Percentiles rank a stretch among this genome's conserved stretches.
These are phyloP conservation scores for Rugonectria rugulosa DNA, from an alignment of 2,329 filamentous ascomycete genomes.

Conservation along the genomic window DNA sequence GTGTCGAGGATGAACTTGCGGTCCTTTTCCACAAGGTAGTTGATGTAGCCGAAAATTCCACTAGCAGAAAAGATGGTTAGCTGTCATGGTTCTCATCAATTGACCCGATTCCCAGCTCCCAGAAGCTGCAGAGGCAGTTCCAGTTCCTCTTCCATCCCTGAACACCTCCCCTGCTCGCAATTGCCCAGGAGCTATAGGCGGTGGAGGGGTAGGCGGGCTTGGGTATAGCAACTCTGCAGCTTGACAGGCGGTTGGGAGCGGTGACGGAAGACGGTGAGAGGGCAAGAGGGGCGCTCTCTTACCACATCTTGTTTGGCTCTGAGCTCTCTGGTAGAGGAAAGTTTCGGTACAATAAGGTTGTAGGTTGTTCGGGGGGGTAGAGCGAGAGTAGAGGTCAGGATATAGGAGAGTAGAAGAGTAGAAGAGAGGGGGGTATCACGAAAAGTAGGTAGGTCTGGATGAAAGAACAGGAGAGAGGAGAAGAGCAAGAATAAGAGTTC, in stretches of 20 bases:
- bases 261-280: slow-evolving; percentile 26
- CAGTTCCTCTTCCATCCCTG: slow-evolving; percentile 9
- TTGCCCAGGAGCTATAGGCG: slow-evolving; percentile 25
- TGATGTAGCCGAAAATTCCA: slow-evolving; percentile 98
- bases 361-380: slow-evolving; percentile 27
- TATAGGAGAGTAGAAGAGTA: slow-evolving; percentile 18
- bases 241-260: slow-evolving; percentile 1
- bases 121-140: slow-evolving; percentile 13
- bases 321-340: slow-evolving; percentile 20
- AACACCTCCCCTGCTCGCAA: slow-evolving; percentile 18
- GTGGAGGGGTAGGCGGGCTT: slow-evolving; percentile 6
- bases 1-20: slow-evolving; percentile 95
- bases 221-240: background rate
- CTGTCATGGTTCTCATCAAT: slow-evolving; percentile 27
- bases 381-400: slow-evolving; percentile 29
- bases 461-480: slow-evolving; percentile 33
- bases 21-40: slow-evolving; percentile 99
- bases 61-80: slow-evolving; percentile 54
- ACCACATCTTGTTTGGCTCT: slow-evolving; percentile 40
- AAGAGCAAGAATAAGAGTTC: slow-evolving; percentile 29
- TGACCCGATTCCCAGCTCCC: slow-evolving; percentile 22
- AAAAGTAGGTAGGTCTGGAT: slow-evolving; percentile 36
- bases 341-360: slow-evolving; percentile 9
- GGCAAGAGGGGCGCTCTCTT: slow-evolving; percentile 26
- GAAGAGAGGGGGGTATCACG: slow-evolving; percentile 41